Evolutionary conservation across 345 rosid species (phyloP).

Genomic region (Boechera stricta): DNA sequence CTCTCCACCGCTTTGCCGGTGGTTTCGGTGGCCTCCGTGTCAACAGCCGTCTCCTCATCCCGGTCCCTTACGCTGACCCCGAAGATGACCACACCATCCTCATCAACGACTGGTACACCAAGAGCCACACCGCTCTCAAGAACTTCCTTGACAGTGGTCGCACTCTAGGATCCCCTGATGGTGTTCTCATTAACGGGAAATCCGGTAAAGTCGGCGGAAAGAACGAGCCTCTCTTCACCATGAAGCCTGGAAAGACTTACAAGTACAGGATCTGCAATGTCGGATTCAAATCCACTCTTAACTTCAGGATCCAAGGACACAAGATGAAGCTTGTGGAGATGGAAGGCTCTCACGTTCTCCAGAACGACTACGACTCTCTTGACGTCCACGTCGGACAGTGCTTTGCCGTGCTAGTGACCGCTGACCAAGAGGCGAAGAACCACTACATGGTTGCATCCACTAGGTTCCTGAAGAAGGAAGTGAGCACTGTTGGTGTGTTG

Average conservation of each 20-base stretch:
- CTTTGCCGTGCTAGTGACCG: conserved; percentile 61
- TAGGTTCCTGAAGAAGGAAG: conserved; percentile 53
- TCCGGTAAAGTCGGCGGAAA: conserved; percentile 47
- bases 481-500: conserved; percentile 54
- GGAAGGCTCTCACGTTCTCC: conserved; percentile 75
- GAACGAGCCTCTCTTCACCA: conserved; percentile 56
- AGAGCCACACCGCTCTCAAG: conserved; percentile 58
- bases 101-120: conserved; percentile 66
- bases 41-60: conserved; percentile 74
- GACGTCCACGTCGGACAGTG: conserved; percentile 80
- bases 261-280: conserved; percentile 71
- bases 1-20: conserved; percentile 62
- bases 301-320: conserved; percentile 76
- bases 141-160: conserved; percentile 60
- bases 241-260: conserved; percentile 72
- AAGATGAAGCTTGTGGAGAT: conserved; percentile 75
- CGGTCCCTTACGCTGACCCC: conserved; percentile 70
- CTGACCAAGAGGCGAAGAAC: conserved; percentile 59
- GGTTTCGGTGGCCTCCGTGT: conserved; percentile 76
- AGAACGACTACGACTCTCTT: conserved; percentile 68
- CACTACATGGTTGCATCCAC: conserved; percentile 71
- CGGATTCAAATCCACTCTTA: conserved; percentile 61
- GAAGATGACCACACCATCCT: conserved; percentile 67
- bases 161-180: conserved; percentile 58
- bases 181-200: conserved; percentile 67